Base-by-base conservation (phyloP, 2,329 filamentous ascomycete genomes). In the Parastagonospora nodorum region DNA sequence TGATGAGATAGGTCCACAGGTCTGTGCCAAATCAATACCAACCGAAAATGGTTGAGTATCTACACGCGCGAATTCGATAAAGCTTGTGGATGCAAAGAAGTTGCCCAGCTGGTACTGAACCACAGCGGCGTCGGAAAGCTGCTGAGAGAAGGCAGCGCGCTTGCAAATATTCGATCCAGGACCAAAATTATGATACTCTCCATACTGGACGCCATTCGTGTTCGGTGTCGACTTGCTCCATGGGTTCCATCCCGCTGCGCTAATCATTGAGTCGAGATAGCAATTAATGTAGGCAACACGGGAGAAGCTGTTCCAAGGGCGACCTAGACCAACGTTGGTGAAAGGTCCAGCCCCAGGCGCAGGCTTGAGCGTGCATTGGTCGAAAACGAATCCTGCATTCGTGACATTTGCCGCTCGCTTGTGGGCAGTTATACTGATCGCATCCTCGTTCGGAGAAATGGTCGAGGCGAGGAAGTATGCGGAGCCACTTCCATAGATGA, bases 391-490 rank as follows among this genome's bases (percentile, higher is more conserved):
- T 6, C 70, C 72, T 30, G 62, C 73, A n/a, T 64, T 56, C 0
- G 75, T 75, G 0, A 72, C 71, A 48, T 68, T 72, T 2, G 68
- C 72, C 0, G 69, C 58, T 8, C 77, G 69, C 64, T 78, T 79
- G 52, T 67, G 64, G 29, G 73, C 73, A 8, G 72, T 75, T 36
- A 75, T 67, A 38, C 60, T 67, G 45, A 68, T 60, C n/a, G 59
- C 67, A 32, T 75, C 72, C 28, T 67, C 63, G 36, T 73, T 74
- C 0, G 72, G 67, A 4, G 71, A 64, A 15, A 75, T 75, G 6
- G 69, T 73, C 7, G 67, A 68, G 48, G 67, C 69, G n/a, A 62
- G 63, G 67, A 80, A 79, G 54, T 80, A 80, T 6, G 67, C 77
- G 0, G 75, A 67, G 2, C 77, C 77, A 24, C 69, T 64, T 8